Evolutionary conservation across 2,329 filamentous ascomycete species (phyloP), one percentile per base, ranked within the genome.

Genomic region (Fusarium graminum): DNA sequence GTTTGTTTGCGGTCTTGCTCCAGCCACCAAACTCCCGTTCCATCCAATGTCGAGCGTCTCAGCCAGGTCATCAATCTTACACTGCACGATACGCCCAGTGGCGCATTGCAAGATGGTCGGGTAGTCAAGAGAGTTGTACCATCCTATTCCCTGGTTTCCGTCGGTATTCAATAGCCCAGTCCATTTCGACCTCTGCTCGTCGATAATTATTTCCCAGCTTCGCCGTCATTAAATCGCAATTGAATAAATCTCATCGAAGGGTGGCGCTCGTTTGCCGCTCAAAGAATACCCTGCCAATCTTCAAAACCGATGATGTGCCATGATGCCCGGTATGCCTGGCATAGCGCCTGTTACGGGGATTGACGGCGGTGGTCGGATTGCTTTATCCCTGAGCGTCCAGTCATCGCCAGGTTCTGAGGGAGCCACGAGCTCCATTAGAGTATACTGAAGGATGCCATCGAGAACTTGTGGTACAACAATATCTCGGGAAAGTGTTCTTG

Each of bases 381-480:
- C 52, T 55, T 78, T 77, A 61, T 78, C 75, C 34, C 74, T 74
- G 17, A 82, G 69, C 16, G 74, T 75, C 77, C 78, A 80, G 62
- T 80, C 73, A 54, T 77, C 76, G 32, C 77, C 76, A 2, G 76
- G 68, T 42, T 78, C 76, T 54, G 72, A 74, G 16, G 76, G 74
- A 39, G 77, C 77, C 38, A 80, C 75, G 41, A 83, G 74, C 60
- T 83, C 81, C 80, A 83, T 82, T 49, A 83, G 59, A 10, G 78
- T 79, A 68, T 86, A 85, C 53, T 81, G 78, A 41, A 85, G 67
- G 22, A 80, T 73, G 12, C 82, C 83, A 36, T 81, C 78, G 59
- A 80, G 77, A 30, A 82, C 76, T 45, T 78, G 76, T 46, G 83
- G 83, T 19, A 83, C 80, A 51, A 78, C 78, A 49, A 84, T 77